Conservation (phyloP, 1,284 basidiomycete species). For the Apiotrichum veenhuisii region DNA sequence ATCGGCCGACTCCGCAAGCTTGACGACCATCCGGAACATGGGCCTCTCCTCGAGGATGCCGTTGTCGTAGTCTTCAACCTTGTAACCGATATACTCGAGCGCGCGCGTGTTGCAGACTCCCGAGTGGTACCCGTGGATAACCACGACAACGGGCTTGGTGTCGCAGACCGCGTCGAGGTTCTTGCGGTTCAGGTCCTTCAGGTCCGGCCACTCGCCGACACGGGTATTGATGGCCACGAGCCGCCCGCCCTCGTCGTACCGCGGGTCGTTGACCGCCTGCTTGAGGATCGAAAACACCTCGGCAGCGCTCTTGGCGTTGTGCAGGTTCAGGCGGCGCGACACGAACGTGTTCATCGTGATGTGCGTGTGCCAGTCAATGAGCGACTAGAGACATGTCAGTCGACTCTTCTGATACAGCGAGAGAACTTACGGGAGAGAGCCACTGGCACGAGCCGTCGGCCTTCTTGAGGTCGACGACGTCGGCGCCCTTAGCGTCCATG, state of each 20-base stretch:
- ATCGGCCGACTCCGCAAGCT: constrained; percentile 21
- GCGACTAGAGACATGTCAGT: constrained; percentile 6
- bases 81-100: constrained; percentile 18
- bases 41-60: constrained; percentile 27
- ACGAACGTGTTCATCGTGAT: constrained; percentile 26
- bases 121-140: constrained; percentile 37
- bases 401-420: too few species aligned
- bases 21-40: constrained; percentile 25
- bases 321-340: constrained; percentile 21
- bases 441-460: constrained; percentile 1
- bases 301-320: constrained; percentile 19
- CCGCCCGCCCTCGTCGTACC: constrained; percentile 15
- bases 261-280: constrained; percentile 3
- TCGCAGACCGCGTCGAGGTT: constrained; percentile 23
- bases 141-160: constrained; percentile 27
- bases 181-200: constrained; percentile 22
- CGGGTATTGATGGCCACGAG: constrained; percentile 26
- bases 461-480: constrained; percentile 10
- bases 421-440: constrained; percentile 9
- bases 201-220: constrained; percentile 33
- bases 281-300: constrained; percentile 21
- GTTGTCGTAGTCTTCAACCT: constrained; percentile 19
- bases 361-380: constrained; percentile 35
- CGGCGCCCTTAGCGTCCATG: background rate
- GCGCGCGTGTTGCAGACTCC: constrained; percentile 30